phyloP scores from a whole-genome alignment of 208 protist species.

The Acanthamoeba healyi region DNA sequence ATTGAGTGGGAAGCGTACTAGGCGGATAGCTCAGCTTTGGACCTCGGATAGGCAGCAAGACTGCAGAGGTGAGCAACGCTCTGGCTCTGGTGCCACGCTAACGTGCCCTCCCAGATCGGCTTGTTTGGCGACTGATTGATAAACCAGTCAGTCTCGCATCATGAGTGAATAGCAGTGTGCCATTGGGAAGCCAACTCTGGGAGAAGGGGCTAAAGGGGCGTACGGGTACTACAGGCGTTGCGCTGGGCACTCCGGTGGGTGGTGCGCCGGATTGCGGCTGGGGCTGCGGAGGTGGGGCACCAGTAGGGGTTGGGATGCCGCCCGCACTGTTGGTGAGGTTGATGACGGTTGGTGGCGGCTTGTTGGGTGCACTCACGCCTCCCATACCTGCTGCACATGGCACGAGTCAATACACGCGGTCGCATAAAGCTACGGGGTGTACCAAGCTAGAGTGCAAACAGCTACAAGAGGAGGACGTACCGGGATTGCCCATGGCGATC shows the following conservation, averaged over 20 bases:
- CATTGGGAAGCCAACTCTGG: too few species aligned
- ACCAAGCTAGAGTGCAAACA: too few species aligned
- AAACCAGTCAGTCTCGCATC: not conserved
- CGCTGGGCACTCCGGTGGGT: too few species aligned
- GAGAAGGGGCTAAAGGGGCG: not conserved
- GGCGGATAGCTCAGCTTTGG: not conserved
- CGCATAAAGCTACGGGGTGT: too few species aligned
- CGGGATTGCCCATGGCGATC: not conserved
- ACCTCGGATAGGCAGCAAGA: not conserved
- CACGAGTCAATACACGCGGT: too few species aligned
- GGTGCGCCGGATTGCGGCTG: not conserved
- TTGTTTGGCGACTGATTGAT: not conserved
- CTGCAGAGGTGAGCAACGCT: not conserved
- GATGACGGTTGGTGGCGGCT: constrained; percentile 16
- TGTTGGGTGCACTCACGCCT: not conserved
- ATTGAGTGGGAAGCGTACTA: not conserved
- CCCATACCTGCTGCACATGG: too few species aligned
- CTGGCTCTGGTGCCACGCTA: constrained; percentile 23
- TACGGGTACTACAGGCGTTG: too few species aligned
- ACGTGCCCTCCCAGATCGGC: constrained; percentile 49
- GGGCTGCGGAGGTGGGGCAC: not conserved
- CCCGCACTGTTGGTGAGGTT: constrained; percentile 45
- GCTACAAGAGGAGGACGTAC: not conserved
- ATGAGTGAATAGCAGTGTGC: not conserved
- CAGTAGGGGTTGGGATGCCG: not conserved